These are phyloP conservation scores for Eutrema japonicum DNA, from an alignment of 345 rosid genomes.

Conservation along the genomic window DNA sequence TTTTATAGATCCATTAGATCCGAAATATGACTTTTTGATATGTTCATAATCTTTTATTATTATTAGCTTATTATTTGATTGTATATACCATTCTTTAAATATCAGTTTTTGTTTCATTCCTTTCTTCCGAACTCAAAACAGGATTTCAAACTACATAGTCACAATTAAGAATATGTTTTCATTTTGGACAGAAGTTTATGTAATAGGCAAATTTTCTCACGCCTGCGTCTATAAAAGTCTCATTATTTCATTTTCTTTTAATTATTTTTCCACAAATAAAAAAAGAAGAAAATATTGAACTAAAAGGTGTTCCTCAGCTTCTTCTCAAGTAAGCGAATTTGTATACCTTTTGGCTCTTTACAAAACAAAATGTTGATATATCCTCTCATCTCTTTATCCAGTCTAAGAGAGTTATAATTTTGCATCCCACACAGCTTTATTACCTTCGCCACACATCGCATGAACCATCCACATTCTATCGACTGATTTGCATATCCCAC, in stretches of 20 bases:
- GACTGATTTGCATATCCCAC: slow-evolving; percentile 91
- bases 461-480: slow-evolving; percentile 83
- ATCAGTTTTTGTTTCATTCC: too few relatives aligned
- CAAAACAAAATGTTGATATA: slow-evolving; percentile 23
- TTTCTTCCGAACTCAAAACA: too few relatives aligned
- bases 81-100: too few relatives aligned
- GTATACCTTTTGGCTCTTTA: slow-evolving; percentile 27
- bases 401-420: slow-evolving; percentile 41
- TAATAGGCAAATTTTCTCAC: neutral
- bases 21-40: too few relatives aligned
- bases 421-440: slow-evolving; percentile 75
- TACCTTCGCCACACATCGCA: slow-evolving; percentile 80
- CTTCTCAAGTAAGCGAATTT: slow-evolving; percentile 17
- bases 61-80: too few relatives aligned
- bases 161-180: neutral
- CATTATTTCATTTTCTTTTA: neutral
- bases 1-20: too few relatives aligned
- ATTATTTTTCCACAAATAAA: slow-evolving; percentile 7
- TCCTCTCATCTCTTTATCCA: neutral
- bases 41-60: too few relatives aligned
- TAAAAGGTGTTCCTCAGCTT: neutral
- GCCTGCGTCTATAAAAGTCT: slow-evolving; percentile 12
- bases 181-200: neutral
- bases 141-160: neutral
- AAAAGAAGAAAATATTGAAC: slow-evolving; percentile 18